Conservation (phyloP, 2,329 filamentous ascomycete genomes). For the Alternaria panax region DNA sequence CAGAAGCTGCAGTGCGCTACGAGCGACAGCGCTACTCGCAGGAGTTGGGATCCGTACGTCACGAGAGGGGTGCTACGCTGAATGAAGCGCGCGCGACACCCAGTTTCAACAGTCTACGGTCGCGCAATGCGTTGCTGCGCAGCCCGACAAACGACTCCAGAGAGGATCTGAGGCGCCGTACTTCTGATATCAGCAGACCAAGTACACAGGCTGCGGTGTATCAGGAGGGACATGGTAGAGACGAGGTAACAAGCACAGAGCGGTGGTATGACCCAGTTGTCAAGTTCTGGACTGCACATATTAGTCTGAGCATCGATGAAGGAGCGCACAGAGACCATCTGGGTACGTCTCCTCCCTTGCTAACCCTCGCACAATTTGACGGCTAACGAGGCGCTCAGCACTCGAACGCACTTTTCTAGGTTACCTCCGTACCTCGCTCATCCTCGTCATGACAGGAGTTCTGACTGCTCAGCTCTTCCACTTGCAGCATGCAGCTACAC, state of each 20-base stretch:
- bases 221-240: background rate
- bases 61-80: background rate
- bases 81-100: background rate
- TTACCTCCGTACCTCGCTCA: constrained; percentile 74
- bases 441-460: constrained; percentile 72
- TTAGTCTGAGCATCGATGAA: constrained; percentile 60
- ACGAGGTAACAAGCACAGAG: background rate
- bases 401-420: constrained; percentile 77
- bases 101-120: constrained; percentile 8
- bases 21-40: constrained; percentile 27
- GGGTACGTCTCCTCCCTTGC: constrained; percentile 51
- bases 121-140: constrained; percentile 10
- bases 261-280: constrained; percentile 50
- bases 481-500: constrained; percentile 60
- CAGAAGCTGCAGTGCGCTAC: constrained; percentile 26
- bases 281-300: constrained; percentile 59
- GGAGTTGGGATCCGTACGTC: constrained; percentile 18
- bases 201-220: constrained; percentile 11
- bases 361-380: background rate
- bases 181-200: constrained; percentile 9
- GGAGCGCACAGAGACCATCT: constrained; percentile 63
- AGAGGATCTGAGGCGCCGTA: constrained; percentile 4
- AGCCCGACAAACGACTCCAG: constrained; percentile 6
- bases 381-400: constrained; percentile 55
- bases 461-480: constrained; percentile 72